Evolutionary conservation across 169 alveolate species (phyloP).

Genomic region (Plasmodium reichenowi): DNA sequence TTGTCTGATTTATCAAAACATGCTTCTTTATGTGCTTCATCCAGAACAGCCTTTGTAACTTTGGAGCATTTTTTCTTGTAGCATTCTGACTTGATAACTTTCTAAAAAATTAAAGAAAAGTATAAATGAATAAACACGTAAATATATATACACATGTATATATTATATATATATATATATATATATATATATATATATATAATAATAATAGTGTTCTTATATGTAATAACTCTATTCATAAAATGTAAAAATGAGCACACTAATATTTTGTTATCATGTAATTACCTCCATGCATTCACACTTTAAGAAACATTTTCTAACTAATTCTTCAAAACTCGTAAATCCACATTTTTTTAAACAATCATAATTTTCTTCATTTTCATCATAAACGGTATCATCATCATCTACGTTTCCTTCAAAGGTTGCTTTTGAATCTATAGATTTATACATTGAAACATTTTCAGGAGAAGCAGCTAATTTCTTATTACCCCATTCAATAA

Average conservation of each 20-base stretch:
- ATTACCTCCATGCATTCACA: constrained; percentile 87
- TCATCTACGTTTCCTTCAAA: constrained; percentile 76
- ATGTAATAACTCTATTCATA: too few relatives aligned
- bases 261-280: too few relatives aligned
- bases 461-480: constrained; percentile 83
- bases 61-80: constrained; percentile 65
- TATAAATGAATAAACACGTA: neutral
- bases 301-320: constrained; percentile 81
- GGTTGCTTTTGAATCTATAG: constrained; percentile 80
- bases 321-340: constrained; percentile 80
- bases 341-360: constrained; percentile 85
- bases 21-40: constrained; percentile 74
- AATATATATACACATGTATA: neutral
- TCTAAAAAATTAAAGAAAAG: constrained; percentile 37
- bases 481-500: constrained; percentile 90
- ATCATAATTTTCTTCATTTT: constrained; percentile 83
- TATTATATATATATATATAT: too few relatives aligned
- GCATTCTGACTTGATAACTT: constrained; percentile 59
- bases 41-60: constrained; percentile 70
- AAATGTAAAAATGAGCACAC: too few relatives aligned
- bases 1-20: constrained; percentile 42
- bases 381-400: constrained; percentile 82
- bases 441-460: constrained; percentile 80
- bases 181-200: too few relatives aligned
- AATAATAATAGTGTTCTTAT: too few relatives aligned